Conservation (phyloP, 2,329 filamentous ascomycete species). For the Aureobasidium sp. region DNA sequence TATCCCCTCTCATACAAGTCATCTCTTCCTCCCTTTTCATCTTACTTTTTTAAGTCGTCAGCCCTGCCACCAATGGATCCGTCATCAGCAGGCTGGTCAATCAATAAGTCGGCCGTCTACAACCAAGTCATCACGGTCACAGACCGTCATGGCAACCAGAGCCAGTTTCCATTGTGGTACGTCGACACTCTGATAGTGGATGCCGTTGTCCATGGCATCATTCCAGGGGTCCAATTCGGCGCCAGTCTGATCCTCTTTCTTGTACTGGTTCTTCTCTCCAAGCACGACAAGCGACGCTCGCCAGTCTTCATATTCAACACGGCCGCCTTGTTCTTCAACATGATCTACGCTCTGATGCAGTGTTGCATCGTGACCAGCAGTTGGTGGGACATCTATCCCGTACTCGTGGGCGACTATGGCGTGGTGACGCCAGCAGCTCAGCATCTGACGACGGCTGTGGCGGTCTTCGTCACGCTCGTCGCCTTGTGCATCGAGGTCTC, state of each 20-base stretch:
- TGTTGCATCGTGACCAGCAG: conserved; percentile 54
- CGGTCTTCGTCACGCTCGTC: conserved; percentile 47
- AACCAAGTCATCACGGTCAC: conserved; percentile 43
- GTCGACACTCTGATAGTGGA: conserved; percentile 43
- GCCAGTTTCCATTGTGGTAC: conserved; percentile 38
- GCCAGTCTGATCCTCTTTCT: conserved; percentile 59
- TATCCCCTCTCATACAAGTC: neutral
- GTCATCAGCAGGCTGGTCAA: neutral
- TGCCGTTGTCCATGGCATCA: conserved; percentile 49
- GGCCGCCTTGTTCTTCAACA: conserved; percentile 53
- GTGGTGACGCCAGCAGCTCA: conserved; percentile 18
- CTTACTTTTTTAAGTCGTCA: neutral
- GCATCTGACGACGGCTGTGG: conserved; percentile 38
- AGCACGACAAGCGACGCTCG: conserved; percentile 56
- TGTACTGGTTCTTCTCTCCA: conserved; percentile 61
- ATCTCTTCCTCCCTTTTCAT: neutral
- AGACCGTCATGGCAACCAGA: conserved; percentile 35
- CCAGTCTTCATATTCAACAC: conserved; percentile 60
- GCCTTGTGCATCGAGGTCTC: conserved; percentile 51
- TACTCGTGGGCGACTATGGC: conserved; percentile 39
- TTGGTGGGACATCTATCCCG: conserved; percentile 56
- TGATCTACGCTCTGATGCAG: conserved; percentile 52
- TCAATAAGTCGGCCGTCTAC: neutral
- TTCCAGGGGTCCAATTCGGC: conserved; percentile 59
- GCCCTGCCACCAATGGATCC: neutral